Percentiles rank a stretch among this genome's conserved stretches.
Evolutionary conservation across 208 protist genomes (phyloP).

Genomic region (Leishmania gerbilli): DNA sequence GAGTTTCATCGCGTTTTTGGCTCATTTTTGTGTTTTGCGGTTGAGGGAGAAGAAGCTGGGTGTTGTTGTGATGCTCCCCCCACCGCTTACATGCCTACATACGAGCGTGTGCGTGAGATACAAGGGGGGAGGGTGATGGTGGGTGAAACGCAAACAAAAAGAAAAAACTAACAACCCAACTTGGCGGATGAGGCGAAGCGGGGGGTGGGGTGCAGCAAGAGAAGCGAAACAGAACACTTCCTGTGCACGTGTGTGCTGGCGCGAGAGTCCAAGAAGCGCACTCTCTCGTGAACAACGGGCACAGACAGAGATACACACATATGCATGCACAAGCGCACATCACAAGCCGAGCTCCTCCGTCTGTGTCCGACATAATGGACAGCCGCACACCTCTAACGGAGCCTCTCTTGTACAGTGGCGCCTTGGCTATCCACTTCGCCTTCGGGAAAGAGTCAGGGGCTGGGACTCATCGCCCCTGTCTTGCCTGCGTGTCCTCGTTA

Average conservation of each 20-base stretch:
- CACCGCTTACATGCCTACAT: not conserved
- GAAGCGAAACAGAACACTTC: not conserved
- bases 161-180: not conserved
- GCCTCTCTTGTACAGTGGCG: not conserved
- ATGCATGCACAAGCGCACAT: not conserved
- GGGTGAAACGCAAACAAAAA: not conserved
- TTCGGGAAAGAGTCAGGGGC: not conserved
- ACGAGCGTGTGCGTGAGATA: not conserved
- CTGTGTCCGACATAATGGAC: too few species aligned
- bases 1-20: not conserved
- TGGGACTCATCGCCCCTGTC: not conserved
- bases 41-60: not conserved
- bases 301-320: not conserved
- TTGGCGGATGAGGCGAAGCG: not conserved
- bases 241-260: not conserved
- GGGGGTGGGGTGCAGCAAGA: not conserved
- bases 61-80: not conserved
- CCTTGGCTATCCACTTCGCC: not conserved
- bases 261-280: not conserved
- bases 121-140: not conserved
- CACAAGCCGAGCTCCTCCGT: too few species aligned
- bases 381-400: not conserved
- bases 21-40: not conserved
- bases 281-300: not conserved
- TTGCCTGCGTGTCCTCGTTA: not conserved